Conservation (phyloP, 2,329 filamentous ascomycete species). For the Fusarium brevicatenulatum region DNA sequence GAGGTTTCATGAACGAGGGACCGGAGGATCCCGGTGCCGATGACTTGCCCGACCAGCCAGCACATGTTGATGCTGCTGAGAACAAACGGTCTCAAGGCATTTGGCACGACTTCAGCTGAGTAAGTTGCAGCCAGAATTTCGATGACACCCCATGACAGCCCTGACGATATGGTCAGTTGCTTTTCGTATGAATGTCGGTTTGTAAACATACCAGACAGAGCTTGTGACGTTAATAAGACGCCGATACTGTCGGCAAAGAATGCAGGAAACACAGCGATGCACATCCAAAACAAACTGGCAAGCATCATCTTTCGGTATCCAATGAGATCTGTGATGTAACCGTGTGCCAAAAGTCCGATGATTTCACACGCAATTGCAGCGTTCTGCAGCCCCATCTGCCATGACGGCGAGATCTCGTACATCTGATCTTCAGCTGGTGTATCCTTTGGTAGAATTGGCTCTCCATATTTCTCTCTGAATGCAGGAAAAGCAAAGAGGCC, state of each 20-base stretch:
- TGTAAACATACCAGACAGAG: constrained; percentile 43
- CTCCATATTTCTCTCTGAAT: constrained; percentile 37
- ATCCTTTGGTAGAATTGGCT: constrained; percentile 9
- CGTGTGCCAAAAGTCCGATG: constrained; percentile 55
- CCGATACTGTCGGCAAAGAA: constrained; percentile 51
- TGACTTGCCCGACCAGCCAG: constrained; percentile 55
- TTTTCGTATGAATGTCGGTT: background rate
- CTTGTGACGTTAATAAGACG: constrained; percentile 49
- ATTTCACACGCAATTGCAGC: constrained; percentile 37
- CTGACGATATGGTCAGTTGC: constrained; percentile 1
- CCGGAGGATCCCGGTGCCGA: constrained; percentile 50
- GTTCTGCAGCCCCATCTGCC: constrained; percentile 41
- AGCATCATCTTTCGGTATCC: constrained; percentile 54
- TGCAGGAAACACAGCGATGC: constrained; percentile 51
- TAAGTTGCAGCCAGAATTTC: constrained; percentile 53
- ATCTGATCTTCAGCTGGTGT: constrained; percentile 41
- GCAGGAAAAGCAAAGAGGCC: constrained; percentile 40
- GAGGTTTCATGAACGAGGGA: constrained; percentile 45
- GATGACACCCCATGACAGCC: constrained; percentile 50
- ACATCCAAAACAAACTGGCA: constrained; percentile 48
- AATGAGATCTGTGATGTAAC: constrained; percentile 51
- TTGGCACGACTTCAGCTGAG: constrained; percentile 52
- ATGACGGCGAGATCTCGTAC: constrained; percentile 48
- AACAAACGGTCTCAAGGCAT: constrained; percentile 48
- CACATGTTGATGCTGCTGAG: constrained; percentile 56